A percentile compares a stretch with the other conserved stretches of the same genome.
Conservation (phyloP, 768 basidiomycete species). For the Suillus discolor region DNA sequence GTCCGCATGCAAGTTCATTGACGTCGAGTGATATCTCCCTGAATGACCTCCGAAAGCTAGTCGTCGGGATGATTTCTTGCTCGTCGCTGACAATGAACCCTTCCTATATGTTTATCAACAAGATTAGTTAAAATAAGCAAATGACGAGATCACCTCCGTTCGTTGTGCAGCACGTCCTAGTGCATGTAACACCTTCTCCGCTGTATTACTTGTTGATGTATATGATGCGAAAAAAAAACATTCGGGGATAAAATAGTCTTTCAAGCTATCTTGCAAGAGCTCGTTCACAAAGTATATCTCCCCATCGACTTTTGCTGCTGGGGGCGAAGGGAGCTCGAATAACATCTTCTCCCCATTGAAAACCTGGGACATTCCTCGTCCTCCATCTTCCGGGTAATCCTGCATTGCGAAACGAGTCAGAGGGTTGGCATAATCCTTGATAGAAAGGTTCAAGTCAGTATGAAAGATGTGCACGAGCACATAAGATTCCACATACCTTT, state of each 20-base stretch:
- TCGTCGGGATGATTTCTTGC: background rate
- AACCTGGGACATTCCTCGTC: conserved; percentile 22
- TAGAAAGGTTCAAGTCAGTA: too few relatives aligned
- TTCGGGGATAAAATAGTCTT: conserved; percentile 18
- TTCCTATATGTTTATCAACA: conserved; percentile 7
- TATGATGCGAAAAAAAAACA: conserved; percentile 16
- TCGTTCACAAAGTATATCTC: conserved; percentile 29
- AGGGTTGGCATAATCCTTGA: conserved; percentile 23
- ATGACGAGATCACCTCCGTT: conserved; percentile 9
- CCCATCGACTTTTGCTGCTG: conserved; percentile 19
- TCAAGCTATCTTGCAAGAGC: conserved; percentile 12
- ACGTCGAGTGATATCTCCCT: conserved; percentile 11
- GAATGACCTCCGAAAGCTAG: conserved; percentile 17
- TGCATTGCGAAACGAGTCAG: conserved; percentile 23
- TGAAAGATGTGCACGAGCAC: too few relatives aligned
- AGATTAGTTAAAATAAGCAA: background rate
- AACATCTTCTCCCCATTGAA: conserved; percentile 34
- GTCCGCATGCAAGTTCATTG: conserved; percentile 6
- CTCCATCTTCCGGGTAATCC: conserved; percentile 31
- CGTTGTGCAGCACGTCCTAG: conserved; percentile 10
- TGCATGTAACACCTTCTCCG: background rate
- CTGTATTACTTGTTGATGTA: background rate
- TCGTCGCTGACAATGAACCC: conserved; percentile 15
- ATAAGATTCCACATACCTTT: too few relatives aligned
- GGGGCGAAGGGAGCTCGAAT: conserved; percentile 27